Percentiles rank a stretch among this genome's conserved stretches.
Evolutionary conservation across 1,284 basidiomycete species (phyloP).

Genomic region (Sphagnurus paluster): DNA sequence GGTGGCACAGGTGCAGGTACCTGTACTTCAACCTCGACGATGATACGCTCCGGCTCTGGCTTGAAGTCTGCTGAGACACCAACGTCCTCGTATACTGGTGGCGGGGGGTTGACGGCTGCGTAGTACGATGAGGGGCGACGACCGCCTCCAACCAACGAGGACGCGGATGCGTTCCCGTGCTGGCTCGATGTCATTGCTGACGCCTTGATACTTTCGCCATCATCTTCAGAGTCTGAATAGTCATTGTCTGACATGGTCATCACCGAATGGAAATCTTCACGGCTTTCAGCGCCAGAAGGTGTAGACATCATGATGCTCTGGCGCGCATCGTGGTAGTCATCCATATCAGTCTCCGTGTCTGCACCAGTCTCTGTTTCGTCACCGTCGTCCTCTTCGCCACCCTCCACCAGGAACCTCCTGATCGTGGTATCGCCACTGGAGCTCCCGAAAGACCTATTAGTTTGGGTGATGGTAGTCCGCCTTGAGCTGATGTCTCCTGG

Average conservation of each 20-base stretch:
- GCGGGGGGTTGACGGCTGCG: conserved; percentile 26
- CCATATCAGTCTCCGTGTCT: conserved; percentile 66
- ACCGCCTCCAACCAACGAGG: conserved; percentile 20
- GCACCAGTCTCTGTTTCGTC: conserved; percentile 63
- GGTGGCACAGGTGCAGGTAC: conserved; percentile 37
- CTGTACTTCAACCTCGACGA: conserved; percentile 21
- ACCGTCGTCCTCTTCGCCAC: conserved; percentile 45
- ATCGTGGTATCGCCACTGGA: conserved; percentile 50
- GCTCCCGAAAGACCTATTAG: conserved; percentile 41
- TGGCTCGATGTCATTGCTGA: conserved; percentile 40
- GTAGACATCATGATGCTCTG: conserved; percentile 70
- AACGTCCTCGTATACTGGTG: conserved; percentile 34
- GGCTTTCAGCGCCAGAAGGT: conserved; percentile 45
- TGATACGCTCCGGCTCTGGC: conserved; percentile 32
- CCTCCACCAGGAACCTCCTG: conserved; percentile 38
- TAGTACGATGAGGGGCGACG: conserved; percentile 36
- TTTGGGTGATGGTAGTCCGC: conserved; percentile 49
- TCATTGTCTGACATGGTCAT: conserved; percentile 72
- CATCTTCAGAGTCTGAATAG: conserved; percentile 53
- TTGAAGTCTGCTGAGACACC: conserved; percentile 36
- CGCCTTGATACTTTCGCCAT: conserved; percentile 66
- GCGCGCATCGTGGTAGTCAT: conserved; percentile 83
- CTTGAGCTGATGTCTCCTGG: conserved; percentile 26
- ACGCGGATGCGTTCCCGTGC: conserved; percentile 25
- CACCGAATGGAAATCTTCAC: conserved; percentile 76